Conservation (phyloP, 345 rosid genomes). For the Melaleuca alternifolia region DNA sequence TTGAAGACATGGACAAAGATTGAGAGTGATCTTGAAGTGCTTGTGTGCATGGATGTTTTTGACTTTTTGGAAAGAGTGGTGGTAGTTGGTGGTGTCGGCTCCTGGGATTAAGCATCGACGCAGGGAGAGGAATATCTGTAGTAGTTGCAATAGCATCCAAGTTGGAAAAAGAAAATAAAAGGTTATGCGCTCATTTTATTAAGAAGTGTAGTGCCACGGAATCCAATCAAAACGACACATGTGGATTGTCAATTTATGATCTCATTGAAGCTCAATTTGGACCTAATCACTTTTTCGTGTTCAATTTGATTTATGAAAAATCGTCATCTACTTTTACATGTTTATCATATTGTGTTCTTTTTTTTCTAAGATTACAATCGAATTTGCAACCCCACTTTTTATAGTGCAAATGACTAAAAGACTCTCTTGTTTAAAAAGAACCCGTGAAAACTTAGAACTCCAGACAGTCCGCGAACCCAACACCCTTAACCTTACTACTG, state of each 20-base stretch:
- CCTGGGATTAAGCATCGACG: neutral
- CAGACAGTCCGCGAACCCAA: neutral
- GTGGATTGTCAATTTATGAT: neutral
- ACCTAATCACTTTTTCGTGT: neutral
- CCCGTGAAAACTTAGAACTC: neutral
- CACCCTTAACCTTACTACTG: neutral
- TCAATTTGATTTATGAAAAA: neutral
- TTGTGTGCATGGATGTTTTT: neutral
- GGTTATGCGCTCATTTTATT: neutral
- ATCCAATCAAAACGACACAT: neutral
- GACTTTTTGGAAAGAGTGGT: neutral
- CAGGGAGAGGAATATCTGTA: neutral
- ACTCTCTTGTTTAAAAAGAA: neutral
- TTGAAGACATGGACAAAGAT: neutral
- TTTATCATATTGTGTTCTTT: rapidly evolving
- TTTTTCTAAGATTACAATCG: neutral
- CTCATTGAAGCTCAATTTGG: neutral
- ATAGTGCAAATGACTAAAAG: neutral
- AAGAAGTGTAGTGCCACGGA: neutral
- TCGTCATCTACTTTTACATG: neutral
- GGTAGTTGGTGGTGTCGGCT: neutral
- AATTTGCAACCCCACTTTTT: neutral
- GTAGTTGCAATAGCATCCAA: neutral
- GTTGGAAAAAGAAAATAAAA: neutral
- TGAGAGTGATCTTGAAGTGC: neutral